These are phyloP conservation scores for Arxiozyma bovina DNA, from an alignment of 1,139 yeast species.

Conservation along the genomic window DNA sequence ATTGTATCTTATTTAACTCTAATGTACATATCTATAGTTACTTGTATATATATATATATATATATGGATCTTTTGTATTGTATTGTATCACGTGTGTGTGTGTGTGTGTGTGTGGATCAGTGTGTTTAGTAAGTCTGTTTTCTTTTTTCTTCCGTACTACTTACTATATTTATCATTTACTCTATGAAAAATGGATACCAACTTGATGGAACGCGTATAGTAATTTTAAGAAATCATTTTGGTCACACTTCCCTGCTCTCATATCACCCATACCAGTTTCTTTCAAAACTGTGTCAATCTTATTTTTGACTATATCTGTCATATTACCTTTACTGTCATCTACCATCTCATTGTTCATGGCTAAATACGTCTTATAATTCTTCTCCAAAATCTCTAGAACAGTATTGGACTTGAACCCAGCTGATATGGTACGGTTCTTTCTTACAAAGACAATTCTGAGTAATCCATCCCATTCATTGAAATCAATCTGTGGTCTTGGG, in stretches of 20 bases:
- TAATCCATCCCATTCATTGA: constrained; percentile 94
- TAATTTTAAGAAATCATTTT: constrained; percentile 80
- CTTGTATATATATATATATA: no score
- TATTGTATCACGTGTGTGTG: no score
- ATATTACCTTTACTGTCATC: constrained; percentile 38
- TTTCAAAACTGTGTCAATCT: constrained; percentile 55
- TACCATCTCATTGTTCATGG: constrained; percentile 41
- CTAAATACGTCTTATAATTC: constrained; percentile 74
- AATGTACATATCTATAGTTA: no score
- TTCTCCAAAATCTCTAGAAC: constrained; percentile 80
- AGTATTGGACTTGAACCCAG: constrained; percentile 80
- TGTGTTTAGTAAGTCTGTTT: no score
- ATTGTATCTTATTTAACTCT: no score
- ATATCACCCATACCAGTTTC: constrained; percentile 76
- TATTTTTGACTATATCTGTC: constrained; percentile 45
- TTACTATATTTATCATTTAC: background rate
- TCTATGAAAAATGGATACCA: constrained; percentile 86
- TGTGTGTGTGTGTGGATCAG: no score
- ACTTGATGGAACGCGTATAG: constrained; percentile 93
- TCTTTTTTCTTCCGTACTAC: no score
- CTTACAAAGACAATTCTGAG: constrained; percentile 84
- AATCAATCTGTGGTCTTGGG: constrained; percentile 89
- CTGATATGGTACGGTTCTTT: constrained; percentile 85
- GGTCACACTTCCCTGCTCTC: constrained; percentile 92
- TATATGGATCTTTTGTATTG: no score